phyloP scores from a whole-genome alignment of 2,329 filamentous ascomycete species.

The Diaporthe amygdali region DNA sequence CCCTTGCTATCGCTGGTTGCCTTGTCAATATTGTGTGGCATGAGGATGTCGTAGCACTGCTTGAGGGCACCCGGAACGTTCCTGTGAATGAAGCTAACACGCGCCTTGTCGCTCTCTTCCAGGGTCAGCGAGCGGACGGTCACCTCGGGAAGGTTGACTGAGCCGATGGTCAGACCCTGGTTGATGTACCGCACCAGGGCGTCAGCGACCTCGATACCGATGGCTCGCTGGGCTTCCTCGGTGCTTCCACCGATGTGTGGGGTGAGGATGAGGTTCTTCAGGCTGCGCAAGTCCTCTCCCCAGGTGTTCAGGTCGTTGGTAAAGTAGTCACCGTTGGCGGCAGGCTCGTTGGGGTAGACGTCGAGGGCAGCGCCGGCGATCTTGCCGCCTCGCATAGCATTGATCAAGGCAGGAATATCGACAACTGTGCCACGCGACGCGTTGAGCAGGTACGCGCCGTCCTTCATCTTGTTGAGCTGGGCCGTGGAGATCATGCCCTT shows the following conservation, averaged over 20 bases:
- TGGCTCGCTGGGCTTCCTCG: slow-evolving; percentile 95
- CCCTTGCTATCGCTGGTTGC: slow-evolving; percentile 96
- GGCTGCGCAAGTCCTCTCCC: slow-evolving; percentile 80
- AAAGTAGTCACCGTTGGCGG: slow-evolving; percentile 95
- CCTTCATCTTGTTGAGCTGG: slow-evolving; percentile 89
- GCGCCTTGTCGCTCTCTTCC: slow-evolving; percentile 87
- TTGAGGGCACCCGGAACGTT: slow-evolving; percentile 95
- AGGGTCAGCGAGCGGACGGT: slow-evolving; percentile 86
- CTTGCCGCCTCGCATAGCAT: slow-evolving; percentile 84
- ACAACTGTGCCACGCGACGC: slow-evolving; percentile 93
- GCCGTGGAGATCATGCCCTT: slow-evolving; percentile 85
- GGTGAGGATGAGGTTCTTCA: slow-evolving; percentile 94
- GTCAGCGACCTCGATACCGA: slow-evolving; percentile 90
- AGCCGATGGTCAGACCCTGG: slow-evolving; percentile 87
- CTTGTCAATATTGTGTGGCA: slow-evolving; percentile 97
- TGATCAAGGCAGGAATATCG: slow-evolving; percentile 89
- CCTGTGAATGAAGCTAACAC: slow-evolving; percentile 94
- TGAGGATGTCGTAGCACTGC: slow-evolving; percentile 93
- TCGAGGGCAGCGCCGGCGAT: slow-evolving; percentile 94
- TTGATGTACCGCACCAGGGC: slow-evolving; percentile 95
- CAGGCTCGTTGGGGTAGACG: slow-evolving; percentile 93
- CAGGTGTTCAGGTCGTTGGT: slow-evolving; percentile 81
- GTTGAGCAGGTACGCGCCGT: slow-evolving; percentile 93
- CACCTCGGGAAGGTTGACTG: slow-evolving; percentile 97
- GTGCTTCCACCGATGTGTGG: slow-evolving; percentile 98